phyloP scores from a whole-genome alignment of 768 basidiomycete species.

The Hygrocybe punicea region DNA sequence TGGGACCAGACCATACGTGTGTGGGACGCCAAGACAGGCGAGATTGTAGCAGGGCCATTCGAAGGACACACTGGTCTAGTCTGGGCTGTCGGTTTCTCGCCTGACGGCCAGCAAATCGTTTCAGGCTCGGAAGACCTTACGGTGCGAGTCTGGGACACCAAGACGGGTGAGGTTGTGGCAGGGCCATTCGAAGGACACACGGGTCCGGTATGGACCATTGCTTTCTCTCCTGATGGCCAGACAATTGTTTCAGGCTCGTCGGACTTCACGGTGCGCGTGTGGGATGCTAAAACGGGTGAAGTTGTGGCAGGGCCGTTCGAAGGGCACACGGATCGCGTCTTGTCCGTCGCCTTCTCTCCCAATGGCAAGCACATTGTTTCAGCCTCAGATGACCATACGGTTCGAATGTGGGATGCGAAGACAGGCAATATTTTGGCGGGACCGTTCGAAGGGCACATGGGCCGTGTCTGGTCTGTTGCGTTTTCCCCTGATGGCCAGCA shows the following conservation, averaged over 20 bases:
- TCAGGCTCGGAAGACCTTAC: constrained; percentile 16
- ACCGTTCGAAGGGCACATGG: not conserved
- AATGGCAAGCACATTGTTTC: constrained; percentile 48
- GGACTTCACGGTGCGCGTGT: constrained; percentile 16
- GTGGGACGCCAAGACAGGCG: constrained; percentile 12
- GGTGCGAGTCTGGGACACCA: not conserved
- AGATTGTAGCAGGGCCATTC: not conserved
- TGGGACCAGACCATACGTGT: constrained; percentile 2
- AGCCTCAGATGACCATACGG: constrained; percentile 49
- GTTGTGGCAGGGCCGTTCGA: constrained; percentile 6
- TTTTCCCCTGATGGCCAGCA: constrained; percentile 8
- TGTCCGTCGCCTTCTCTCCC: constrained; percentile 47
- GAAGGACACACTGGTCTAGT: constrained; percentile 10
- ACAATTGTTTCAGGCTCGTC: constrained; percentile 39
- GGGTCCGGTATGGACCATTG: constrained; percentile 25
- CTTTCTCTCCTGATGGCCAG: constrained; percentile 51
- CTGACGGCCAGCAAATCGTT: constrained; percentile 14
- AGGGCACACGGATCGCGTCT: constrained; percentile 9
- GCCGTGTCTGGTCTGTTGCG: too few species aligned
- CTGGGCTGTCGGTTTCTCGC: constrained; percentile 15
- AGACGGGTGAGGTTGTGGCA: constrained; percentile 9
- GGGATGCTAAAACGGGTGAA: constrained; percentile 16
- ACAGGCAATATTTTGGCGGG: not conserved
- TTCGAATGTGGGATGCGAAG: constrained; percentile 30
- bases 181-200: constrained; percentile 16